Evolutionary conservation across 225 moss, liverwort and hornwort species (phyloP).

Genomic region (Marchantia paleacea): DNA sequence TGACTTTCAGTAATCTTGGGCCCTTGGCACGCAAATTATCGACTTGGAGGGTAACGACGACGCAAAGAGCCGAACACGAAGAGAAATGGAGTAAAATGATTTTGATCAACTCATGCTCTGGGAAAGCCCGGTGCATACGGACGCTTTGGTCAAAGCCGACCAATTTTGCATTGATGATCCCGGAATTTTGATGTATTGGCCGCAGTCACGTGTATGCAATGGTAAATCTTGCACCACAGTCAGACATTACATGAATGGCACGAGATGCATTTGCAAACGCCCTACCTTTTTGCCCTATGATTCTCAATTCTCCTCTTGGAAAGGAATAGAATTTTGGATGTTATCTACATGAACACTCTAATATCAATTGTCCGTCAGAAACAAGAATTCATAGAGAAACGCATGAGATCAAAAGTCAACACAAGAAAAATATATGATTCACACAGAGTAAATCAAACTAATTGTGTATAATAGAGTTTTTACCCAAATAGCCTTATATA

Average conservation of each 20-base stretch:
- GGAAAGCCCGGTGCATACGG: constrained; percentile 28
- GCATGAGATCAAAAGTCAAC: too few relatives aligned
- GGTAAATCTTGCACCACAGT: neutral
- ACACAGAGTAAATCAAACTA: too few relatives aligned
- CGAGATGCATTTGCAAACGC: constrained; percentile 23
- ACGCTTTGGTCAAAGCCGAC: too few relatives aligned
- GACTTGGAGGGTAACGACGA: constrained; percentile 25
- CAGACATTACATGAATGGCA: constrained; percentile 11
- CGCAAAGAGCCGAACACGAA: neutral
- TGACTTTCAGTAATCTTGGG: constrained; percentile 12
- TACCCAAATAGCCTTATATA: too few relatives aligned
- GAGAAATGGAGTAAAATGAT: neutral
- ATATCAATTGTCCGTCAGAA: too few relatives aligned
- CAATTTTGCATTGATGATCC: neutral
- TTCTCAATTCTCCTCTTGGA: constrained; percentile 26
- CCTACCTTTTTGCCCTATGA: constrained; percentile 18
- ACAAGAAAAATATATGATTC: too few relatives aligned
- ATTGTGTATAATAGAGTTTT: too few relatives aligned
- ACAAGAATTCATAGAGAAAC: too few relatives aligned
- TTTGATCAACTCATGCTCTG: constrained; percentile 7
- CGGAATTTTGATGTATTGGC: neutral
- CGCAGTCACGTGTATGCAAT: neutral
- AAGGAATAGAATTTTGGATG: neutral
- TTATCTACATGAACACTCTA: neutral
- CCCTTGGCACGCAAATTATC: neutral